Evolutionary conservation across 129 eudicot genomes (phyloP).

Genomic region (Flaveria brownii): DNA sequence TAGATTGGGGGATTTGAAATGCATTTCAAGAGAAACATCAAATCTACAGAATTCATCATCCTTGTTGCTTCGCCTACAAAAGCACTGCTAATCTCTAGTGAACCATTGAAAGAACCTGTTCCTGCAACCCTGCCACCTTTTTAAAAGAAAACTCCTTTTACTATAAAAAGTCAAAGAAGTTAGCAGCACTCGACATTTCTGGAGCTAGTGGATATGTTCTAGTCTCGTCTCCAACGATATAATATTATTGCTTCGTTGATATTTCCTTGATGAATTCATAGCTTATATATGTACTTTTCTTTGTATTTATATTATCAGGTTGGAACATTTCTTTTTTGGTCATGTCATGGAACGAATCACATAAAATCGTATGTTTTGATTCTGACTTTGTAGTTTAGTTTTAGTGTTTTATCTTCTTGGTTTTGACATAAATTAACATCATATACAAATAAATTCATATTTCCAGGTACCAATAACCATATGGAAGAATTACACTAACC

Average conservation of each 20-base stretch:
- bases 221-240: slow-evolving; percentile 75
- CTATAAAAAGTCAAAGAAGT: slow-evolving; percentile 53
- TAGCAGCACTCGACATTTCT: slow-evolving; percentile 80
- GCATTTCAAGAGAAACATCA: slow-evolving; percentile 85
- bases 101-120: slow-evolving; percentile 50
- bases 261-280: not conserved
- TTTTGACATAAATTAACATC: no score
- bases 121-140: slow-evolving; percentile 49
- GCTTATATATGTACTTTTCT: not conserved
- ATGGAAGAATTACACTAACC: not conserved
- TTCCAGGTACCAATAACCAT: not conserved
- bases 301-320: slow-evolving; percentile 51
- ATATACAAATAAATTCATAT: not conserved
- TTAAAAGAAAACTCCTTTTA: slow-evolving; percentile 58
- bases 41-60: slow-evolving; percentile 41
- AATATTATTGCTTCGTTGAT: slow-evolving; percentile 16
- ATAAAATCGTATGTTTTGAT: no score
- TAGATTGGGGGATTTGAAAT: slow-evolving; percentile 88
- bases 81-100: slow-evolving; percentile 58
- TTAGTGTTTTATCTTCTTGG: not conserved
- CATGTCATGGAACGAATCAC: no score
- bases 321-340: slow-evolving; percentile 58
- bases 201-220: slow-evolving; percentile 74
- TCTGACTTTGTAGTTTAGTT: not conserved
- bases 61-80: slow-evolving; percentile 48